A percentile compares a stretch with the other conserved stretches of the same genome.
These are phyloP conservation scores for Galium porrigens DNA, from an alignment of 305 asterid species.

Conservation along the genomic window DNA sequence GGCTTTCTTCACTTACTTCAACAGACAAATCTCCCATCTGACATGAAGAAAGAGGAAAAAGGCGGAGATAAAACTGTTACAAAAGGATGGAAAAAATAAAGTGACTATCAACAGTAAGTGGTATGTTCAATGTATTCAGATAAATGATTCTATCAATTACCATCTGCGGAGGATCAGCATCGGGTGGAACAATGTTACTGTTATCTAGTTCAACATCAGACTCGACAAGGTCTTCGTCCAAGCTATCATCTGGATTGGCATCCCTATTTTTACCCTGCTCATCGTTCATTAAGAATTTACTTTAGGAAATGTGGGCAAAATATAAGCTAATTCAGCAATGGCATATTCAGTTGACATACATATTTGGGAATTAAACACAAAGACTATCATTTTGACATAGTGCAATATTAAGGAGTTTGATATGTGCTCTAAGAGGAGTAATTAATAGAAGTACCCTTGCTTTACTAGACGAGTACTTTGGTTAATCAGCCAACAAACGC, in stretches of 20 bases:
- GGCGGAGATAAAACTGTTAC: neutral
- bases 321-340: neutral
- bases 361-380: neutral
- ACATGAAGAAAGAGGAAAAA: neutral
- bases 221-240: slow-evolving; percentile 42
- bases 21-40: slow-evolving; percentile 69
- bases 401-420: neutral
- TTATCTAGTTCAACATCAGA: slow-evolving; percentile 62
- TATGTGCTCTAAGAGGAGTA: neutral
- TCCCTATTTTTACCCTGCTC: slow-evolving; percentile 28
- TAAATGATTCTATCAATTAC: slow-evolving; percentile 21
- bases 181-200: slow-evolving; percentile 45
- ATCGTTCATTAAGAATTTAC: slow-evolving; percentile 1
- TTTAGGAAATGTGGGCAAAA: neutral
- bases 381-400: neutral
- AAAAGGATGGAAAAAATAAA: neutral
- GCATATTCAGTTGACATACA: neutral
- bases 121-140: neutral
- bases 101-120: neutral
- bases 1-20: slow-evolving; percentile 55
- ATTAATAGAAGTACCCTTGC: neutral
- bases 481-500: neutral
- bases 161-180: slow-evolving; percentile 52
- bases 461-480: neutral
- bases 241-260: slow-evolving; percentile 15